These are phyloP conservation scores for Pythium volutum DNA, from an alignment of 352 stramenopile genomes.

Conservation along the genomic window DNA sequence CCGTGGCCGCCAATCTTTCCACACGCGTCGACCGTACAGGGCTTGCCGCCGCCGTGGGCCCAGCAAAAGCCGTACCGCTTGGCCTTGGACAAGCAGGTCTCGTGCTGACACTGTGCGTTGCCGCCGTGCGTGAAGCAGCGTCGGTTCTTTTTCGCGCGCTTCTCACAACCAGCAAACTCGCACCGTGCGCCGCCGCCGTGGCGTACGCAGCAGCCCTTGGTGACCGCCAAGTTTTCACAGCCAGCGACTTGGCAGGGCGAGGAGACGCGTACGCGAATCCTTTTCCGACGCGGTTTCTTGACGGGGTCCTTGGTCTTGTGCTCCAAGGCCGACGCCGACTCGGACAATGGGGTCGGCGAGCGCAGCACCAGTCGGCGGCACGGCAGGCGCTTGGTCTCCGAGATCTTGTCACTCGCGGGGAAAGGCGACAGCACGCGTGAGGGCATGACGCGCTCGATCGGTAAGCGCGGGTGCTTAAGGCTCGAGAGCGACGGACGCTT, in stretches of 20 bases:
- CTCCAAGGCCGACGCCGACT: not conserved
- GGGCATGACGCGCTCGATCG: not conserved
- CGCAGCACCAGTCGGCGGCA: not conserved
- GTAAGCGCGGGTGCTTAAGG: not conserved
- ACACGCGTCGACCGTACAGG: constrained; percentile 3
- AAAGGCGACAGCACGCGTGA: not conserved
- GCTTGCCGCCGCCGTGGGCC: constrained; percentile 16
- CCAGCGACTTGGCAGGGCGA: not conserved
- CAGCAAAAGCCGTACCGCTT: constrained; percentile 24
- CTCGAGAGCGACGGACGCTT: not conserved
- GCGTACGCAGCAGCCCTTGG: constrained; percentile 32
- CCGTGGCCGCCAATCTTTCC: constrained; percentile 13
- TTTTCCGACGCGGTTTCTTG: constrained; percentile 4
- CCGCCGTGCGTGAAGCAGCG: constrained; percentile 24
- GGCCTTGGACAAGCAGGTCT: constrained; percentile 15
- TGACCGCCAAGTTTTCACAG: constrained; percentile 6
- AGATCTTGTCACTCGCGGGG: not conserved
- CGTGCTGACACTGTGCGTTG: constrained; percentile 10
- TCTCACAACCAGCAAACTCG: constrained; percentile 11
- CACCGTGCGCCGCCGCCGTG: constrained; percentile 31
- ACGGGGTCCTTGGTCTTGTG: not conserved
- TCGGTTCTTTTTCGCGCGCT: constrained; percentile 15
- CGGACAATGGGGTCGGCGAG: not conserved
- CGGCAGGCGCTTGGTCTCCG: not conserved
- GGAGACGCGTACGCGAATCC: constrained; percentile 4